Conservation (phyloP, 305 asterid species). For the Solanum hybrid region DNA sequence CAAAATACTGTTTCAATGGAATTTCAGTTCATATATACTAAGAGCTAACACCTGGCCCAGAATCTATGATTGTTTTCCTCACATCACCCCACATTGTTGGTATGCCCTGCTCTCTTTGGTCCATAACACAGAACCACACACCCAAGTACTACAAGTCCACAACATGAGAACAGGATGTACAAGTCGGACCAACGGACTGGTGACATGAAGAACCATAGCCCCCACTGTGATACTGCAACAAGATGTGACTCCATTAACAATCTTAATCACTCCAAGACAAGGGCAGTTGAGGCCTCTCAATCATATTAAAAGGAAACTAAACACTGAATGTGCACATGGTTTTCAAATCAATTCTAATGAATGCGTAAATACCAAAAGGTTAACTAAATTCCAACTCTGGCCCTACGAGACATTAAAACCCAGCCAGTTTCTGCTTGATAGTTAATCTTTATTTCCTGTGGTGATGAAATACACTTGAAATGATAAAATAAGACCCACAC, state of each 20-base stretch:
- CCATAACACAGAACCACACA: not conserved
- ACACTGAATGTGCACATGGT: not conserved
- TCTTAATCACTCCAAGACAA: not conserved
- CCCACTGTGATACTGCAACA: not conserved
- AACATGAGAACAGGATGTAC: not conserved
- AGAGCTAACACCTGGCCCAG: not conserved
- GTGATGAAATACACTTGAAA: not conserved
- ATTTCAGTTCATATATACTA: not conserved
- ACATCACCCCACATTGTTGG: not conserved
- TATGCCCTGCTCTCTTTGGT: not conserved
- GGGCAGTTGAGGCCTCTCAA: constrained; percentile 1
- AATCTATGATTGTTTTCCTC: not conserved
- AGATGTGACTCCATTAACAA: not conserved
- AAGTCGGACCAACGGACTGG: not conserved
- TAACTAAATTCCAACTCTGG: not conserved
- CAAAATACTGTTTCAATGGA: not conserved
- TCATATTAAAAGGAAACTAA: not conserved
- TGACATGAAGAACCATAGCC: not conserved
- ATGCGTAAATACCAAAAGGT: not conserved
- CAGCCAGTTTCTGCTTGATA: not conserved
- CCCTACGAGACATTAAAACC: not conserved
- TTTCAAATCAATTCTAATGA: not conserved
- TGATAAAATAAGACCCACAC: not conserved
- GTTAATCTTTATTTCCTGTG: not conserved
- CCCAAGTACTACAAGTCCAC: not conserved